Percentiles rank a stretch among this genome's conserved stretches.
Evolutionary conservation across 2,329 filamentous ascomycete genomes (phyloP).

Genomic region (Xylariaceae sp.): DNA sequence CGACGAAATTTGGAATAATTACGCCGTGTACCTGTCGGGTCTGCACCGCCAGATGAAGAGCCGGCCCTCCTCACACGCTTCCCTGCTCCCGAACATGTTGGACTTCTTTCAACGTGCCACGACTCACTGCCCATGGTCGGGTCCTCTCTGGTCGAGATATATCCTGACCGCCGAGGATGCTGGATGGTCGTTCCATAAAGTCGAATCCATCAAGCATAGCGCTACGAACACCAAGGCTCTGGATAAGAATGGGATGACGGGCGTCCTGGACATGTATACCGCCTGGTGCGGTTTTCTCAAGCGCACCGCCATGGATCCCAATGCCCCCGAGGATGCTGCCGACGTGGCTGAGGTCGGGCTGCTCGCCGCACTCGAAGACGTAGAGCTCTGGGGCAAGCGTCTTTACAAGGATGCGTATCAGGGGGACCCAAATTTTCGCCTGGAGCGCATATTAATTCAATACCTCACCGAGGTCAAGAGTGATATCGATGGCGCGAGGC

Average conservation of each 20-base stretch:
- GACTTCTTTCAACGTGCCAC: conserved; percentile 77
- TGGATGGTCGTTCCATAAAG: conserved; percentile 68
- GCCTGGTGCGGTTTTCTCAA: conserved; percentile 95
- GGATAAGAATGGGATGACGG: conserved; percentile 79
- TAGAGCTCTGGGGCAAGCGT: conserved; percentile 71
- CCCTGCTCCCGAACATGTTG: conserved; percentile 51
- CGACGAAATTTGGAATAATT: conserved; percentile 76
- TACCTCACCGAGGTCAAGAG: conserved; percentile 83
- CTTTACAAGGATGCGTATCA: conserved; percentile 71
- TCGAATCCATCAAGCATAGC: conserved; percentile 86
- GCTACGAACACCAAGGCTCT: conserved; percentile 83
- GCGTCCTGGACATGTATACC: conserved; percentile 84
- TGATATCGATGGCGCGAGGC: conserved; percentile 70
- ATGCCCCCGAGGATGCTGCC: conserved; percentile 73
- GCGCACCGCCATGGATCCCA: conserved; percentile 71
- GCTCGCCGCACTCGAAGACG: conserved; percentile 77
- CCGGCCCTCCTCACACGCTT: conserved; percentile 36
- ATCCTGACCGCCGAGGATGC: conserved; percentile 80
- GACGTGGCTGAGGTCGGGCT: conserved; percentile 91
- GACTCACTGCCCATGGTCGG: conserved; percentile 89
- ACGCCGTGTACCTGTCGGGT: conserved; percentile 67
- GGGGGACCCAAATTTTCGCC: conserved; percentile 82
- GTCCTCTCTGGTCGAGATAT: conserved; percentile 83
- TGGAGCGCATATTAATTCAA: conserved; percentile 89
- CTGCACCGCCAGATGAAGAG: conserved; percentile 41